phyloP scores from a whole-genome alignment of 169 alveolate species.

The Eimeria tenella region DNA sequence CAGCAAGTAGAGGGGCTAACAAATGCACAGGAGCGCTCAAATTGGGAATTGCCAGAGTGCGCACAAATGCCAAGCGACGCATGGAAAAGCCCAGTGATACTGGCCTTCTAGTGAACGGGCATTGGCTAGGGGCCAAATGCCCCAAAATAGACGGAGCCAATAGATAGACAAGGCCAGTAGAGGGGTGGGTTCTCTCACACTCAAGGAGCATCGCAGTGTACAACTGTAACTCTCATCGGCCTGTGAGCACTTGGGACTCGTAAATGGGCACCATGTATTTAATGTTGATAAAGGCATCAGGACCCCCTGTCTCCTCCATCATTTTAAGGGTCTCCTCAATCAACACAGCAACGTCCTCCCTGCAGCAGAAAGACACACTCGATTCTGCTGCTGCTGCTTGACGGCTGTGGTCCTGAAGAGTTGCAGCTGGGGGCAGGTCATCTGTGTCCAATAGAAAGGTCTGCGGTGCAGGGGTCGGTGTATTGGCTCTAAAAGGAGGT shows the following conservation, averaged over 20 bases:
- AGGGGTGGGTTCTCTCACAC: too few relatives aligned
- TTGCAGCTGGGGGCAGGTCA: neutral
- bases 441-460: neutral
- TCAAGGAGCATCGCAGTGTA: neutral
- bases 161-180: too few relatives aligned
- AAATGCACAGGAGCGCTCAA: too few relatives aligned
- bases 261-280: conserved; percentile 96
- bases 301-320: conserved; percentile 94
- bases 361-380: conserved; percentile 4
- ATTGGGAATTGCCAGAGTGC: too few relatives aligned
- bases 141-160: too few relatives aligned
- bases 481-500: too few relatives aligned
- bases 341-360: conserved; percentile 90
- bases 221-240: neutral
- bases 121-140: too few relatives aligned
- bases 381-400: neutral
- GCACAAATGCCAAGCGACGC: too few relatives aligned
- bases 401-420: neutral
- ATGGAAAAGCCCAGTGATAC: too few relatives aligned
- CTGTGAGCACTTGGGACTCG: conserved; percentile 89
- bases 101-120: too few relatives aligned
- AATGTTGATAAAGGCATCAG: conserved; percentile 95
- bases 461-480: neutral
- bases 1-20: too few relatives aligned
- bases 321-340: conserved; percentile 95